A percentile compares a stretch with the other conserved stretches of the same genome.
These are phyloP conservation scores for Sphaerostilbella broomeana DNA, from an alignment of 2,329 filamentous ascomycete species.

Conservation along the genomic window DNA sequence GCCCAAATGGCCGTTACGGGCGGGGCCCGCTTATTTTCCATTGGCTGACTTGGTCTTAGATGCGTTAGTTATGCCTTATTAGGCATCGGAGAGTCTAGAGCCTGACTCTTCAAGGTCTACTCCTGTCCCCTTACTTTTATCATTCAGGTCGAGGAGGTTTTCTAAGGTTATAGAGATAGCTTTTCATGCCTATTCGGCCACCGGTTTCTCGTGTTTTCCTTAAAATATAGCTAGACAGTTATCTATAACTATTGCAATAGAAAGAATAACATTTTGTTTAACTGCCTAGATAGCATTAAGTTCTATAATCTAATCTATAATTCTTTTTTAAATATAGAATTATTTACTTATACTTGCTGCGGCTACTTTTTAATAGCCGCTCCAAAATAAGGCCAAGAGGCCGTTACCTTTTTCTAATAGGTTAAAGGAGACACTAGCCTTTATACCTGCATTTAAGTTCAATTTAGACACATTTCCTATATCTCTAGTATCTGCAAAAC, in stretches of 20 bases:
- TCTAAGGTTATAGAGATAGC: too few species aligned
- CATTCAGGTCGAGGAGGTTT: too few species aligned
- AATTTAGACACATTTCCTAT: neutral
- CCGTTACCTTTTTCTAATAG: neutral
- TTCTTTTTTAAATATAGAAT: neutral
- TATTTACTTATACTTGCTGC: neutral
- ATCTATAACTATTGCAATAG: neutral
- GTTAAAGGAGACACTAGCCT: neutral
- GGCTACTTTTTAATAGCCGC: neutral
- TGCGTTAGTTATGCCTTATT: too few species aligned
- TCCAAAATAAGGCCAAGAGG: neutral
- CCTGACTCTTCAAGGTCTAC: too few species aligned
- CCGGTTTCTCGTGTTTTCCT: neutral
- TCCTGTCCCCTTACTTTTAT: too few species aligned
- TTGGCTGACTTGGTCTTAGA: too few species aligned
- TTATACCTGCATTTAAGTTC: neutral
- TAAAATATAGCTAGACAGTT: neutral
- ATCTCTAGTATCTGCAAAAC: neutral
- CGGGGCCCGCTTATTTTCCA: too few species aligned
- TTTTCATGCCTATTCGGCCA: neutral
- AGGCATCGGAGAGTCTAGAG: too few species aligned
- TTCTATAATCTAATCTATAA: neutral
- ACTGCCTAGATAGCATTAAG: neutral
- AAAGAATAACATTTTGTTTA: neutral
- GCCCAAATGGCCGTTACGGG: too few species aligned